Conservation (phyloP, 2,329 filamentous ascomycete species). For the Ascochyta viciae-villosae region DNA sequence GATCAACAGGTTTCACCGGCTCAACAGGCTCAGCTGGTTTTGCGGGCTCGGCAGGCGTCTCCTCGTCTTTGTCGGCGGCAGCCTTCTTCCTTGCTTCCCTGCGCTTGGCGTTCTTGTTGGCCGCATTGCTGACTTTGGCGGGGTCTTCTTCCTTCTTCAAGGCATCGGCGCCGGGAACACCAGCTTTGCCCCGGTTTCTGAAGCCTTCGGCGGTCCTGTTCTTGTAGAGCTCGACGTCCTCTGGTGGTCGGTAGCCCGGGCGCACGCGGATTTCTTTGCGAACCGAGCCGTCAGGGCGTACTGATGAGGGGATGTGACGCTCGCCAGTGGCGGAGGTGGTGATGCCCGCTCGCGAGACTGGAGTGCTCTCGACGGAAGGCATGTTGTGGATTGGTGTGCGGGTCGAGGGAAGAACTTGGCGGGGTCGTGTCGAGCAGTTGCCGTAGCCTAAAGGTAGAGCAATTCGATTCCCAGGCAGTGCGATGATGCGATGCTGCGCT, state of each 20-base stretch:
- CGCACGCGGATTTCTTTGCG: slow-evolving; percentile 93
- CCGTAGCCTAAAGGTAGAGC: not conserved
- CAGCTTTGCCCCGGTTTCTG: slow-evolving; percentile 73
- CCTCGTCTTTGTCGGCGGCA: slow-evolving; percentile 50
- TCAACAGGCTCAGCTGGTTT: slow-evolving; percentile 30
- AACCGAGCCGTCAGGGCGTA: slow-evolving; percentile 86
- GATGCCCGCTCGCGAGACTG: slow-evolving; percentile 60
- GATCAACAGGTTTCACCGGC: slow-evolving; percentile 56
- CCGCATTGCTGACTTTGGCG: slow-evolving; percentile 57
- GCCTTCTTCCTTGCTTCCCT: slow-evolving; percentile 70
- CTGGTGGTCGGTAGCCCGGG: slow-evolving; percentile 90
- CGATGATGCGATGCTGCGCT: not conserved
- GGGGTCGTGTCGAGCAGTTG: not conserved
- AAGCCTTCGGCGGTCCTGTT: slow-evolving; percentile 87
- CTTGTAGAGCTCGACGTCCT: slow-evolving; percentile 96
- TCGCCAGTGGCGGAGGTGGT: slow-evolving; percentile 77
- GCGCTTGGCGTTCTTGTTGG: slow-evolving; percentile 87
- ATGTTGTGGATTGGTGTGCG: slow-evolving; percentile 25
- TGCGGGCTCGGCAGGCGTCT: slow-evolving; percentile 34
- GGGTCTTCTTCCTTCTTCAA: slow-evolving; percentile 56
- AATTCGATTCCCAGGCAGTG: not conserved
- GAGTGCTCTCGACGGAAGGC: slow-evolving; percentile 40
- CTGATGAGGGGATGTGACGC: slow-evolving; percentile 87
- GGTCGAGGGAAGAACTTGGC: not conserved
- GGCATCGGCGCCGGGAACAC: slow-evolving; percentile 75